Evolutionary conservation across 1,284 basidiomycete species (phyloP).

Genomic region (Coriolopsis trogii): DNA sequence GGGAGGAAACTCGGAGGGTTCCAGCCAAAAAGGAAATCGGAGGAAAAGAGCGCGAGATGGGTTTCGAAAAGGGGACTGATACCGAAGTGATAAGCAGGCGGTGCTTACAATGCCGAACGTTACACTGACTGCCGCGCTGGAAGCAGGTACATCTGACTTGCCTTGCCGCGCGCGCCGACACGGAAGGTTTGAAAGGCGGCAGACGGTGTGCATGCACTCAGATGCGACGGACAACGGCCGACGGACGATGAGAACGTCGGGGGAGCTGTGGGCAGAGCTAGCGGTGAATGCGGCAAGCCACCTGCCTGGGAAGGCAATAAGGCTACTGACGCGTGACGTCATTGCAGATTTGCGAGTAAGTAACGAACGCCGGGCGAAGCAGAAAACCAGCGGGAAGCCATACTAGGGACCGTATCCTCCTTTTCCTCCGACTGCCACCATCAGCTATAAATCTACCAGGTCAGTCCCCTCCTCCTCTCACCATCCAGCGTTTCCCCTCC

Average conservation of each 20-base stretch:
- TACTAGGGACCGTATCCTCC: conserved; percentile 5
- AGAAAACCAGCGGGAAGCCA: conserved; percentile 5
- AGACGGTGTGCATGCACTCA: neutral
- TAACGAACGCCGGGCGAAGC: neutral
- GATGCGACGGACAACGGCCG: neutral
- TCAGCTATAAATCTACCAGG: conserved; percentile 13
- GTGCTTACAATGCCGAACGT: conserved; percentile 7
- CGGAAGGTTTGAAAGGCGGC: neutral
- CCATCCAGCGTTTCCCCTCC: conserved; percentile 1
- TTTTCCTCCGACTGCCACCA: conserved; percentile 15
- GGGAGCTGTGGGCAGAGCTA: neutral
- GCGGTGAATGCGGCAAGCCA: conserved; percentile 9
- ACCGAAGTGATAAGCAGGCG: conserved; percentile 20
- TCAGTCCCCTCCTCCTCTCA: neutral
- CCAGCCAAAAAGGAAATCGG: conserved; percentile 18
- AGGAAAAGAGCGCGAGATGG: conserved; percentile 4
- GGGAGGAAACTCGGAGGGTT: conserved; percentile 4
- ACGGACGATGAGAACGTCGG: neutral
- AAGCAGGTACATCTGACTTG: conserved; percentile 12
- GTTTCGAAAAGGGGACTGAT: conserved; percentile 26
- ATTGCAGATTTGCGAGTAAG: conserved; percentile 2
- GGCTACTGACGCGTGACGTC: conserved; percentile 24
- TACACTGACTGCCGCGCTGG: neutral
- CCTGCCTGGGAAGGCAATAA: conserved; percentile 9
- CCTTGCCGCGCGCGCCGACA: neutral